phyloP scores from a whole-genome alignment of 257 asterid species.

The Schizonepeta tenuifolia region DNA sequence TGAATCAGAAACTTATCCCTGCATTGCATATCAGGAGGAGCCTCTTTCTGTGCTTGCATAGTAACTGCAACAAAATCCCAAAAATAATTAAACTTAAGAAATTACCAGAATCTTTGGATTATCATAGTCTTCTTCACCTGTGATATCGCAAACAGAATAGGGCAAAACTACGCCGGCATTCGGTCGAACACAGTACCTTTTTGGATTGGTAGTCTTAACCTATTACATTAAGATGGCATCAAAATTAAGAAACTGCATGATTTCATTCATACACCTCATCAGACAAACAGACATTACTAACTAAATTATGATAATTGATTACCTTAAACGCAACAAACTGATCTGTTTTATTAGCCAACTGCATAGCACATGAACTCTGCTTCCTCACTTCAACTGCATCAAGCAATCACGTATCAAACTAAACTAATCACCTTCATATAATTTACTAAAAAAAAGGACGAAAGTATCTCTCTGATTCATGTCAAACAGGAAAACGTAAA shows the following conservation, averaged over 20 bases:
- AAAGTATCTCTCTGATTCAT: not conserved
- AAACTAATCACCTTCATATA: conserved; percentile 1
- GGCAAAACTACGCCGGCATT: conserved; percentile 82
- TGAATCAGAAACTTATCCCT: conserved; percentile 86
- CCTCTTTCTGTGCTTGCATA: conserved; percentile 84
- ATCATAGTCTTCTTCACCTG: conserved; percentile 49
- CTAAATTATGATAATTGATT: conserved; percentile 16
- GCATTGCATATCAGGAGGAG: conserved; percentile 82
- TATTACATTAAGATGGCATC: conserved; percentile 27
- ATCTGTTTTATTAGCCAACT: conserved; percentile 79
- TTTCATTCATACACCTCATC: not conserved
- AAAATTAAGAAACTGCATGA: conserved; percentile 19
- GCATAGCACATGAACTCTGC: conserved; percentile 81
- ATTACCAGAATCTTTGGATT: conserved; percentile 1
- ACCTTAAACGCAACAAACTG: conserved; percentile 87
- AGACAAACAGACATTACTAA: not conserved
- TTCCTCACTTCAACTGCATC: conserved; percentile 77
- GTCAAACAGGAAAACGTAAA: not conserved
- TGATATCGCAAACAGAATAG: conserved; percentile 66
- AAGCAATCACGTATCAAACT: conserved; percentile 25
- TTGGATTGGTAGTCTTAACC: conserved; percentile 95
- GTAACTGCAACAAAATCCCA: conserved; percentile 51
- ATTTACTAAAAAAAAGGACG: not conserved
- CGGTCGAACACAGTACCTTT: conserved; percentile 83
- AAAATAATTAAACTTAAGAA: not conserved